These are phyloP conservation scores for Malassezia vespertilionis DNA, from an alignment of 1,284 basidiomycete species.

Conservation along the genomic window DNA sequence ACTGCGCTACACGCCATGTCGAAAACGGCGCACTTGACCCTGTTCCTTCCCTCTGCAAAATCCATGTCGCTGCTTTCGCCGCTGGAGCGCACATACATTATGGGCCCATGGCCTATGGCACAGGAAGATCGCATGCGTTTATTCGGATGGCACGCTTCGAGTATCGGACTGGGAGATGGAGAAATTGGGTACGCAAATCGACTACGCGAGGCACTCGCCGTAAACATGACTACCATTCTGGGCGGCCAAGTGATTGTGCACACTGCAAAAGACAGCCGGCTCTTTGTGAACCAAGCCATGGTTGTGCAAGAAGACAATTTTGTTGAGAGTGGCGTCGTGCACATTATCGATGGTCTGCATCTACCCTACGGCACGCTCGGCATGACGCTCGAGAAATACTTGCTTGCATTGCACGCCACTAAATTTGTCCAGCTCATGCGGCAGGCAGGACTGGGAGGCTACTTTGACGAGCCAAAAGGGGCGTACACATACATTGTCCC, in stretches of 20 bases:
- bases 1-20: conserved; percentile 26
- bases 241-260: conserved; percentile 29
- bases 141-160: conserved; percentile 39
- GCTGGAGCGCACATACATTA: conserved; percentile 33
- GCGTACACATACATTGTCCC: conserved; percentile 59
- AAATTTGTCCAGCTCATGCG: conserved; percentile 80
- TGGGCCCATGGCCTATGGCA: conserved; percentile 25
- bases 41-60: conserved; percentile 76
- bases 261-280: conserved; percentile 9
- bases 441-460: conserved; percentile 53
- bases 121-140: conserved; percentile 34
- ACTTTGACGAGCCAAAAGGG: conserved; percentile 41
- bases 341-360: conserved; percentile 72
- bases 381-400: conserved; percentile 82
- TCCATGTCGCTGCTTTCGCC: conserved; percentile 56
- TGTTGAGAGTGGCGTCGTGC: conserved; percentile 57
- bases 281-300: conserved; percentile 20
- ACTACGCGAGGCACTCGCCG: conserved; percentile 6
- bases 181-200: conserved; percentile 25
- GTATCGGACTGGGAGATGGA: conserved; percentile 31
- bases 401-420: conserved; percentile 77
- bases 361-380: conserved; percentile 65
- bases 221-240: conserved; percentile 27
- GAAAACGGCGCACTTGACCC: conserved; percentile 58
- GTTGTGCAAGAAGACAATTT: conserved; percentile 40